A percentile compares a stretch with the other conserved stretches of the same genome.
Evolutionary conservation across 495 filamentous ascomycete species (phyloP).

Genomic region (Penicillium canariense): DNA sequence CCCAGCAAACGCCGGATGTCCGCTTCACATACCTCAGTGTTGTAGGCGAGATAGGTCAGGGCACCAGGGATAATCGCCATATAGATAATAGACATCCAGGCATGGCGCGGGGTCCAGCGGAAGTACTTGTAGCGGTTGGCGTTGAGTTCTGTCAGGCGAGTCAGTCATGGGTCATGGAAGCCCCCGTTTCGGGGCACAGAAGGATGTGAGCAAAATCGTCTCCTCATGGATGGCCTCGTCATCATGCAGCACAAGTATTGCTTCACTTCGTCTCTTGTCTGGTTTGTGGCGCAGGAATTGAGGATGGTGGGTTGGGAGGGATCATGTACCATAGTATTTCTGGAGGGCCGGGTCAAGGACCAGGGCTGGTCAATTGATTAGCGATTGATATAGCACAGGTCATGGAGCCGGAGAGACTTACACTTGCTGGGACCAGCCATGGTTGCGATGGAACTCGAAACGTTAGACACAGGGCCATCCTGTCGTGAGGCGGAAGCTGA

Average conservation of each 20-base stretch:
- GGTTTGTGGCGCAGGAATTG: constrained; percentile 1
- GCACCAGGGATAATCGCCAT: constrained; percentile 65
- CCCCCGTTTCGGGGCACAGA: background rate
- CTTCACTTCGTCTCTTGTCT: background rate
- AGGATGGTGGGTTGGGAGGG: constrained; percentile 14
- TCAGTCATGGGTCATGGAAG: constrained; percentile 19
- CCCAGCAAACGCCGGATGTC: background rate
- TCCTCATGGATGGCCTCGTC: background rate
- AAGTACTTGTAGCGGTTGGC: constrained; percentile 92
- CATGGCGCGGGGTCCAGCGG: constrained; percentile 82
- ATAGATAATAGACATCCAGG: constrained; percentile 73
- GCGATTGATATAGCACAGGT: background rate
- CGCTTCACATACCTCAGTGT: constrained; percentile 69
- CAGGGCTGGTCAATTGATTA: constrained; percentile 42
- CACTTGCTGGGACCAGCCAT: constrained; percentile 54
- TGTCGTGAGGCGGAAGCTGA: constrained; percentile 8
- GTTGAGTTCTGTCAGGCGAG: constrained; percentile 63
- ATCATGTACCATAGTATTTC: constrained; percentile 66
- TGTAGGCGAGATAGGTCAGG: constrained; percentile 67
- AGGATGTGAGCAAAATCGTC: background rate
- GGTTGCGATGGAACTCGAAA: constrained; percentile 25
- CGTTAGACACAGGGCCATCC: constrained; percentile 11
- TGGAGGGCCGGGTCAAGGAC: constrained; percentile 74
- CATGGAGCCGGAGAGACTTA: constrained; percentile 15
- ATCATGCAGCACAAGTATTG: background rate